phyloP scores from a whole-genome alignment of 1,284 basidiomycete genomes.

The Neonothopanus nambi region DNA sequence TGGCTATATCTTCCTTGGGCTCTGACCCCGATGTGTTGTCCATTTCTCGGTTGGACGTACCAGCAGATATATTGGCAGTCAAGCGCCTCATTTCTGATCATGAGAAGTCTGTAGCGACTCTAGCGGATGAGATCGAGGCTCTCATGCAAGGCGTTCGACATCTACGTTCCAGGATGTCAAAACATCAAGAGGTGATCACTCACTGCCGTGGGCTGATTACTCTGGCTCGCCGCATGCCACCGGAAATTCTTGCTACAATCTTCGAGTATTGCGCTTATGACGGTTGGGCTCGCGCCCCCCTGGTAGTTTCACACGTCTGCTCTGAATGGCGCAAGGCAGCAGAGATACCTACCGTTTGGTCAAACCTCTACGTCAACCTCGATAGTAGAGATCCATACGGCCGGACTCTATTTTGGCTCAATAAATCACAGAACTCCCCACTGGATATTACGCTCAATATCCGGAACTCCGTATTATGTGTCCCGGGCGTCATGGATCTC shows the following conservation, averaged over 20 bases:
- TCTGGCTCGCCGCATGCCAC: slow-evolving; percentile 54
- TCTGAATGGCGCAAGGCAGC: slow-evolving; percentile 59
- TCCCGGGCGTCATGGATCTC: slow-evolving; percentile 38
- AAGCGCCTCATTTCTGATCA: slow-evolving; percentile 34
- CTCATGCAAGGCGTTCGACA: slow-evolving; percentile 41
- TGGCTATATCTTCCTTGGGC: too few relatives aligned
- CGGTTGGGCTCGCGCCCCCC: slow-evolving; percentile 56
- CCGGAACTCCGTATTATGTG: slow-evolving; percentile 28
- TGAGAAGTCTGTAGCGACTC: slow-evolving; percentile 37
- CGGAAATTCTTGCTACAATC: slow-evolving; percentile 56
- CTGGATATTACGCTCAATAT: slow-evolving; percentile 47
- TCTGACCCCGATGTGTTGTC: too few relatives aligned
- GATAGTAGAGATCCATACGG: slow-evolving; percentile 43
- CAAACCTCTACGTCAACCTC: slow-evolving; percentile 52
- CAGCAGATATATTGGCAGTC: too few relatives aligned
- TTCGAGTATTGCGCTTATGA: slow-evolving; percentile 51
- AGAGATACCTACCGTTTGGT: slow-evolving; percentile 55
- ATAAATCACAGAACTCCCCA: slow-evolving; percentile 40
- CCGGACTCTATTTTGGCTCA: slow-evolving; percentile 52
- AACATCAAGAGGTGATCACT: slow-evolving; percentile 42
- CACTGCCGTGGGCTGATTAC: slow-evolving; percentile 51
- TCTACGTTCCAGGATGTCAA: slow-evolving; percentile 43
- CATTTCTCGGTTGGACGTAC: too few relatives aligned
- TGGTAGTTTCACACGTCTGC: slow-evolving; percentile 61
- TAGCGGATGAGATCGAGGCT: slow-evolving; percentile 45